phyloP scores from a whole-genome alignment of 2,329 filamentous ascomycete genomes.

The Trichoderma brevicompactum region DNA sequence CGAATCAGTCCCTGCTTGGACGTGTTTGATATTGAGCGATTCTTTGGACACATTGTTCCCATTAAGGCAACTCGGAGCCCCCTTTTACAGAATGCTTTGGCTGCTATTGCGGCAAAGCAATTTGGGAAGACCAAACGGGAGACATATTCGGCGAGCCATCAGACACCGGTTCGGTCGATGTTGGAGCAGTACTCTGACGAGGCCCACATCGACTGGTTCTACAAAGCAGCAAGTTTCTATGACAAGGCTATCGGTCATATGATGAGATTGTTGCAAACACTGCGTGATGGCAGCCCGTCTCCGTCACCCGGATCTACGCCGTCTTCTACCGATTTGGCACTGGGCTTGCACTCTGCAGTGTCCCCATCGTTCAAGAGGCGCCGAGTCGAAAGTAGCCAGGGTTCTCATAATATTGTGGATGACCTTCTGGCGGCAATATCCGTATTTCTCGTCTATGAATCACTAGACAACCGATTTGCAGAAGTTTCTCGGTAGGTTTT shows the following conservation, averaged over 20 bases:
- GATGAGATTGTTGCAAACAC: conserved; percentile 30
- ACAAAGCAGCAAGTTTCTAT: conserved; percentile 34
- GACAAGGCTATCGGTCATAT: conserved; percentile 33
- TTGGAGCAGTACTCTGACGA: conserved; percentile 25
- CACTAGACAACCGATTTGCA: conserved; percentile 31
- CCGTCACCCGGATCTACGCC: conserved; percentile 8
- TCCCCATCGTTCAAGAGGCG: conserved; percentile 18
- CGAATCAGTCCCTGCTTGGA: conserved; percentile 32
- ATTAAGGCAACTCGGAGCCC: conserved; percentile 30
- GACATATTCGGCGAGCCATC: conserved; percentile 6
- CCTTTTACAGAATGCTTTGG: conserved; percentile 31
- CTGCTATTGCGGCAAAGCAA: conserved; percentile 32
- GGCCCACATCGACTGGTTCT: conserved; percentile 31
- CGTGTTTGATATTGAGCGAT: conserved; percentile 32
- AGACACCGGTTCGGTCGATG: conserved; percentile 16
- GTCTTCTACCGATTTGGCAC: conserved; percentile 4
- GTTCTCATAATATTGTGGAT: conserved; percentile 17
- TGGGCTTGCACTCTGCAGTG: conserved; percentile 12
- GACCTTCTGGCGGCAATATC: conserved; percentile 32
- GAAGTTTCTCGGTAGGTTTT: conserved; percentile 29
- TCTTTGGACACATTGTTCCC: conserved; percentile 32
- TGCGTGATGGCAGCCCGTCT: conserved; percentile 22
- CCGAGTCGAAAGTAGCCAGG: background rate
- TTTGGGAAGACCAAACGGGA: conserved; percentile 31
- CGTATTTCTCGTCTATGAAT: conserved; percentile 32